Evolutionary conservation across 306 rosid species (phyloP).

Genomic region (Cucurbita argyrosperma): DNA sequence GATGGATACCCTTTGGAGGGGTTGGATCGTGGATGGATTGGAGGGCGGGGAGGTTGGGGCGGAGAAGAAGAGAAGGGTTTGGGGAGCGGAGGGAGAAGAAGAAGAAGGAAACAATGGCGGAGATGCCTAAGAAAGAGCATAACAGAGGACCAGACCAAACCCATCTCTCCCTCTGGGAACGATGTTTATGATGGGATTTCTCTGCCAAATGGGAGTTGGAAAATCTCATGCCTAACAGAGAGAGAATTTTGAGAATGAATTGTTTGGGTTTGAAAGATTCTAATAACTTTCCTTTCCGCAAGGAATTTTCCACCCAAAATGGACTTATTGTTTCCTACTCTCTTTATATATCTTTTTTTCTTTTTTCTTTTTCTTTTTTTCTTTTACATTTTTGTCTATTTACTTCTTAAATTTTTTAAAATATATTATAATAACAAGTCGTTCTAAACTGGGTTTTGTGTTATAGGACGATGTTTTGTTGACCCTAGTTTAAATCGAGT

Average conservation of each 20-base stretch:
- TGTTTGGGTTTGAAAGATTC: not conserved
- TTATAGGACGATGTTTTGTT: too few relatives aligned
- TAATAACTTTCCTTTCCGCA: not conserved
- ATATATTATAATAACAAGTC: too few relatives aligned
- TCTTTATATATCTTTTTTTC: too few relatives aligned
- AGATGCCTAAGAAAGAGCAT: slow-evolving; percentile 24
- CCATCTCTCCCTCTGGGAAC: slow-evolving; percentile 28
- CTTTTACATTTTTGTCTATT: too few relatives aligned
- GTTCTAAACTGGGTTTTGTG: too few relatives aligned
- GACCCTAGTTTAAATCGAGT: too few relatives aligned
- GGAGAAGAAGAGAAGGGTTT: slow-evolving; percentile 16
- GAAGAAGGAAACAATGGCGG: slow-evolving; percentile 32
- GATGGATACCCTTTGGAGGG: slow-evolving; percentile 19
- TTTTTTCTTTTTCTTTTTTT: too few relatives aligned
- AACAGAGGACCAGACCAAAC: slow-evolving; percentile 25
- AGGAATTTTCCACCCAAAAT: not conserved
- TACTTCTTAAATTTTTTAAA: too few relatives aligned
- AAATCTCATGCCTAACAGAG: slow-evolving; percentile 19
- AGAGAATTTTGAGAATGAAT: not conserved
- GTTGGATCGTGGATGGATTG: slow-evolving; percentile 9
- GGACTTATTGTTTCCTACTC: not conserved
- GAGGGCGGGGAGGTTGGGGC: slow-evolving; percentile 12
- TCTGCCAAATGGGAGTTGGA: slow-evolving; percentile 14
- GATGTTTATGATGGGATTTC: slow-evolving; percentile 3
- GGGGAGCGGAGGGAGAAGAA: slow-evolving; percentile 33